Base-by-base conservation (phyloP, 306 rosid genomes). In the Erythrophleum fordii region DNA sequence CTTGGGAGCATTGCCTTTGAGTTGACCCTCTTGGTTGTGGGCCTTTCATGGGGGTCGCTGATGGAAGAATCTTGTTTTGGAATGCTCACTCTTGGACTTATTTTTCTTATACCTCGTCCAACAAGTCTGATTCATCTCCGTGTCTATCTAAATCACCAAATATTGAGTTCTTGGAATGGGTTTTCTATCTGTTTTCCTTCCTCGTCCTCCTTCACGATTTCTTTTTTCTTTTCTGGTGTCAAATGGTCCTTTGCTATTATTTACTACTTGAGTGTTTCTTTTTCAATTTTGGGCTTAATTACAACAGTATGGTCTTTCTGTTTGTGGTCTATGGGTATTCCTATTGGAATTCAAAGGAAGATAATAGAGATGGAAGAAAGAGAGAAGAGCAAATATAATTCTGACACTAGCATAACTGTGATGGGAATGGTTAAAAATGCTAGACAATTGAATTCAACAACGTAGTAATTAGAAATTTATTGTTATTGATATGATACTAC, bases 1-100 rank as follows among this genome's bases (percentile, higher is more conserved):
- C 98, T 97, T 1, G 98, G 92, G 86, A 94, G 98, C 64, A 39
- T 94, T 64, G 91, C 84, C 9, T n/a, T n/a, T n/a, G n/a, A n/a
- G 92, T 94, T 44, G 98, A 94, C 37, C 82, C 89, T 70, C 97
- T 78, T n/a, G 98, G 98, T 82, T 92, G 97, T 46, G 98, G 98
- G 0, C 98, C 98, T 16, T 94, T 91, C 56, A 85, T 93, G 7
- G 98, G 98, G 28, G 89, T 94, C 34, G 98, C 97, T 41, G 98
- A 94, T 84, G 98, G 98, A 20, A 80, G 90, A 52, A 64, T 94
- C 9, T 13, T 94, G 42, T 85, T 92, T 85, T 92, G 94, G 97
- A 82, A 91, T 51, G 94, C 91, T 17, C 62, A 89, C 3, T 73
- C 91, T 8, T 94, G 97, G 97, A 1, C 83, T 75, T 86, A 89